These are phyloP conservation scores for Sideroxylon spinosum DNA, from an alignment of 179 eudicot species.

Conservation along the genomic window DNA sequence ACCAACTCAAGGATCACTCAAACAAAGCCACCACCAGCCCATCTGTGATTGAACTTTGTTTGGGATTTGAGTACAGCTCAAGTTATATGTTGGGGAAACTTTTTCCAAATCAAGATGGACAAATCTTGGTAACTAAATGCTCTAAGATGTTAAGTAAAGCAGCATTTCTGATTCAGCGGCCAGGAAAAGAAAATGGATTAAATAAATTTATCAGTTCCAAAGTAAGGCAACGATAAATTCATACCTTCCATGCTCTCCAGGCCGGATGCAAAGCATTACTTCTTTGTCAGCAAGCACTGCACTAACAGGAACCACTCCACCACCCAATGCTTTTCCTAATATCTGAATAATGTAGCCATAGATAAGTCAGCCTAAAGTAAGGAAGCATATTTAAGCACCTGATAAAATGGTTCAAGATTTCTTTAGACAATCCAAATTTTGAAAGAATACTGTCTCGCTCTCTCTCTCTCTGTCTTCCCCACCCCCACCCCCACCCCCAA, in stretches of 20 bases:
- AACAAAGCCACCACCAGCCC: background rate
- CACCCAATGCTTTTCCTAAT: slow-evolving; percentile 97
- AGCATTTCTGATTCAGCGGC: background rate
- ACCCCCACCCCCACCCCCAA: background rate
- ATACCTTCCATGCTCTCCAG: slow-evolving; percentile 99
- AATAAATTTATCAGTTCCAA: background rate
- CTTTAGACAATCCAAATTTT: background rate
- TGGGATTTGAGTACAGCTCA: slow-evolving; percentile 3
- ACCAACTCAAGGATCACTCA: background rate
- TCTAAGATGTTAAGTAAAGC: background rate
- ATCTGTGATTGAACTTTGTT: slow-evolving; percentile 5
- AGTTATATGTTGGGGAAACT: background rate
- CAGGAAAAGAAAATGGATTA: background rate
- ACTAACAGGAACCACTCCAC: slow-evolving; percentile 94
- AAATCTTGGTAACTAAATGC: background rate
- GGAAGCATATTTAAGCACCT: slow-evolving; percentile 1
- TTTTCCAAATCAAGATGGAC: background rate
- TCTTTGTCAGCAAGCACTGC: slow-evolving; percentile 97
- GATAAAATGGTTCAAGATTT: background rate
- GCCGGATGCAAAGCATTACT: slow-evolving; percentile 84
- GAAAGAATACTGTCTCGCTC: background rate
- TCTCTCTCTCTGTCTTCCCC: no score
- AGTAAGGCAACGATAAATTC: slow-evolving; percentile 7
- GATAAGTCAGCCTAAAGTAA: slow-evolving; percentile 5
- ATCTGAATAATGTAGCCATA: slow-evolving; percentile 41